These are phyloP conservation scores for Corchorus olitorius DNA, from an alignment of 345 rosid species.

Conservation along the genomic window DNA sequence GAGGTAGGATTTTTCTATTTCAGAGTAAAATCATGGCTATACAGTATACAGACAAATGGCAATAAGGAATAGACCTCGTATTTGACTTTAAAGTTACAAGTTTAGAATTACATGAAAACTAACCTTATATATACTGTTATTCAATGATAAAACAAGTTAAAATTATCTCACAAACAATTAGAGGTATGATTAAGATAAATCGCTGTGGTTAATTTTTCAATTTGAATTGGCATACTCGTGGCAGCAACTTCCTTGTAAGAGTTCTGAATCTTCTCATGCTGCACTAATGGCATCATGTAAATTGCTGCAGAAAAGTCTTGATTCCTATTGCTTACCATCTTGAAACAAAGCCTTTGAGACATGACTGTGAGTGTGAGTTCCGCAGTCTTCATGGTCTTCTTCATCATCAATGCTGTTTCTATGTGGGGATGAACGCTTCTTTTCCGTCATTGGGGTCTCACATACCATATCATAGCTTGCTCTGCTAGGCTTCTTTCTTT, in stretches of 20 bases:
- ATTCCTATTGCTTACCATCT: constrained; percentile 34
- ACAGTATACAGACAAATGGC: background rate
- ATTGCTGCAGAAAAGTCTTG: constrained; percentile 1
- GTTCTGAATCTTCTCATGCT: background rate
- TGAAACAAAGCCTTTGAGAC: constrained; percentile 83
- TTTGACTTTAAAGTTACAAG: constrained; percentile 1
- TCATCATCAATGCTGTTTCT: constrained; percentile 32
- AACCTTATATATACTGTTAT: background rate
- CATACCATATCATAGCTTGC: constrained; percentile 61
- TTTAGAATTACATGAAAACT: constrained; percentile 7
- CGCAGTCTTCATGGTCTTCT: constrained; percentile 29
- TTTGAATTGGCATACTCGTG: background rate
- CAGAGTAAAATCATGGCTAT: background rate
- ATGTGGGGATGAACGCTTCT: constrained; percentile 34
- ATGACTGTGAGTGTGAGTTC: constrained; percentile 34
- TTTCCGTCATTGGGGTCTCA: constrained; percentile 75
- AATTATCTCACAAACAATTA: constrained; percentile 14
- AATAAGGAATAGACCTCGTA: background rate
- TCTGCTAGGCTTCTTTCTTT: constrained; percentile 49
- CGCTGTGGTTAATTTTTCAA: background rate
- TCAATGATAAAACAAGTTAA: background rate
- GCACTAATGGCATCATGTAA: background rate
- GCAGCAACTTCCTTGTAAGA: background rate
- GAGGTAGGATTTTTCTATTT: too few relatives aligned
- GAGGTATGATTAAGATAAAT: background rate